Base-by-base conservation (phyloP, 257 asterid genomes). In the Haberlea rhodopensis region DNA sequence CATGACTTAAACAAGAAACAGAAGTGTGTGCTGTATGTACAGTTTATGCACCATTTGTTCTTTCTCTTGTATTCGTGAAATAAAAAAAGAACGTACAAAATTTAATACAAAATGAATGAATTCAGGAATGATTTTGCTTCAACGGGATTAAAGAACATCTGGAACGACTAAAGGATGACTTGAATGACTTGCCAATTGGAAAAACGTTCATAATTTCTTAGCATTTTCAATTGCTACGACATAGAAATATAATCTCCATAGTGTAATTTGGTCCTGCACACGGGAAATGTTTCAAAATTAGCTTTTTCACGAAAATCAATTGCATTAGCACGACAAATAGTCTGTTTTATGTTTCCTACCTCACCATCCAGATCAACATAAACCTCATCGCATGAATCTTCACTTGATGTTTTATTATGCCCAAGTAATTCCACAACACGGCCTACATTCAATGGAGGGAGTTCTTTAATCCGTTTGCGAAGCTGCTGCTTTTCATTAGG, bases 171-270 rank as follows among this genome's bases (percentile, higher is more conserved):
- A n/a, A n/a, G n/a, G n/a, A n/a, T n/a, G n/a, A n/a, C n/a, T n/a
- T n/a, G n/a, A n/a, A n/a, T n/a, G n/a, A n/a, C n/a, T n/a, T n/a
- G n/a, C n/a, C n/a, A n/a, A n/a, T n/a, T n/a, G n/a, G n/a, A n/a
- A n/a, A n/a, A n/a, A n/a, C n/a, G n/a, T 57, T 68, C 75, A 61
- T n/a, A 51, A 73, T 57, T 46, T 62, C 60, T 64, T 66, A 23
- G 75, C 78, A 61, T 60, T 71, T 73, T 67, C 75, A 19, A 80
- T 67, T 1, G 91, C 57, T 66, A 68, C 66, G 22, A 76, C 73
- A 25, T 78, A 90, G 86, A 71, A 80, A 73, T 82, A 77, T 72
- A 88, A 66, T 70, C 94, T 87, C 96, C 97, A 91, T 0, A 84
- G 77, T 0, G 89, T 83, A 22, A 54, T 79, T 8, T 73, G 79